phyloP scores from a whole-genome alignment of 352 stramenopile species.

The Phytophthora hibernalis region DNA sequence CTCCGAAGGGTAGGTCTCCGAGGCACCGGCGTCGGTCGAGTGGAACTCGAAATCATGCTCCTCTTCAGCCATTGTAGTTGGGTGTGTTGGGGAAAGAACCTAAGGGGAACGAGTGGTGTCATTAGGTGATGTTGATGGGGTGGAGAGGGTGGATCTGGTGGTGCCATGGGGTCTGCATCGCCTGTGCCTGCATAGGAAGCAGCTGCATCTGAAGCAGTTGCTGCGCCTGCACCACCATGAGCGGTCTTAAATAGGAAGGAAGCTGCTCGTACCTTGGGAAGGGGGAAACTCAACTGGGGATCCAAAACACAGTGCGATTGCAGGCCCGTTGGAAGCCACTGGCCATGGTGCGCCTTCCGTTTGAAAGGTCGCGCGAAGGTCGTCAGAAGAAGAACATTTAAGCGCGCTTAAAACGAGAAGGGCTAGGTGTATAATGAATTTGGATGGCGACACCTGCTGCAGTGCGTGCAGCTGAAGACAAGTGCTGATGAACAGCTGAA shows the following conservation, averaged over 20 bases:
- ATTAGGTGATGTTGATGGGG: not conserved
- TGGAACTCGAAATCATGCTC: slow-evolving; percentile 92
- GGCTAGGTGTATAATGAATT: not conserved
- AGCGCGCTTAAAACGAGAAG: slow-evolving; percentile 23
- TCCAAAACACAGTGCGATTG: slow-evolving; percentile 33
- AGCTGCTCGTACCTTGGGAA: slow-evolving; percentile 47
- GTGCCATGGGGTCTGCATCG: not conserved
- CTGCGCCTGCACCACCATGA: slow-evolving; percentile 26
- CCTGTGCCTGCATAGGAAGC: not conserved
- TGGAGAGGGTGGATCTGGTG: not conserved
- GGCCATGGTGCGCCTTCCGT: slow-evolving; percentile 2
- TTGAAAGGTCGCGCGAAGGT: not conserved
- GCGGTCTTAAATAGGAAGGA: not conserved
- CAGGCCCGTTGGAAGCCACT: slow-evolving; percentile 13
- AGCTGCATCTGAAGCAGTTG: not conserved
- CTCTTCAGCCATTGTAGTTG: slow-evolving; percentile 60
- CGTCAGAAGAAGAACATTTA: not conserved
- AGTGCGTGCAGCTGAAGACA: not conserved
- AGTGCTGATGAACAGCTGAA: not conserved
- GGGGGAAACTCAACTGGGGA: slow-evolving; percentile 50
- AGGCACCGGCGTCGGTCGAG: slow-evolving; percentile 97
- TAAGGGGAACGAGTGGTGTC: not conserved
- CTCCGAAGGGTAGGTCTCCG: slow-evolving; percentile 97
- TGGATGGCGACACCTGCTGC: no score
- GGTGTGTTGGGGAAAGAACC: slow-evolving; percentile 25